Percentiles rank a stretch among this genome's conserved stretches.
phyloP scores from a whole-genome alignment of 305 asterid species.

The Fraxinus ornus region DNA sequence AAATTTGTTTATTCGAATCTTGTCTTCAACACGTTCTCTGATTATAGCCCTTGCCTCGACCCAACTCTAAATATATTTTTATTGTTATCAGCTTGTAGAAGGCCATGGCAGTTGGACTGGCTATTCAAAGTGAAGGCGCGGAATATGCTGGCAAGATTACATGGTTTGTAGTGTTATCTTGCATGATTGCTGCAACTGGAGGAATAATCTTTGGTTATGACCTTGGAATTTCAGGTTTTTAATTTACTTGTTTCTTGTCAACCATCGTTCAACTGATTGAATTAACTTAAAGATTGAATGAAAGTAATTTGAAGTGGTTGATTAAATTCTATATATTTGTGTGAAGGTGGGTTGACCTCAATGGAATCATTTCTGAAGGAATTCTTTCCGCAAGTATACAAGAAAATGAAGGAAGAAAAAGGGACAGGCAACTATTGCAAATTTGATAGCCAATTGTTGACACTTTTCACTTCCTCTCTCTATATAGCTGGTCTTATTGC shows the following conservation, averaged over 20 bases:
- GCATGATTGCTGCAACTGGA: neutral
- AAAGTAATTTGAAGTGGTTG: neutral
- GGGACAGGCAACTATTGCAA: neutral
- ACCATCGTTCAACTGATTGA: neutral
- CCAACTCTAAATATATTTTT: neutral
- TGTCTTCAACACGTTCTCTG: neutral
- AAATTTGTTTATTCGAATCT: neutral
- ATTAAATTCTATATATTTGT: neutral
- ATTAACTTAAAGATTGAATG: neutral
- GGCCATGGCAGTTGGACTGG: neutral
- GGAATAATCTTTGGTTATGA: neutral
- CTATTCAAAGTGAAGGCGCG: neutral
- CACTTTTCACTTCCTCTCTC: neutral
- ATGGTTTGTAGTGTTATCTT: slow-evolving; percentile 5
- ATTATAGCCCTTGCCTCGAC: neutral
- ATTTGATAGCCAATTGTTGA: neutral
- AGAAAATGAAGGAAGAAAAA: neutral
- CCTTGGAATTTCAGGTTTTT: neutral
- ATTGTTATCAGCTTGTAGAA: neutral
- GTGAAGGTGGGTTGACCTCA: neutral
- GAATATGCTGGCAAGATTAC: neutral
- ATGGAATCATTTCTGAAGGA: neutral
- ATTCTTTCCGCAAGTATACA: neutral
- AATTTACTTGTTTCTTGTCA: neutral
- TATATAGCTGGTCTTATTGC: neutral